Base-by-base conservation (phyloP, 1,284 basidiomycete genomes). In the Cystobasidiaceae sp. region DNA sequence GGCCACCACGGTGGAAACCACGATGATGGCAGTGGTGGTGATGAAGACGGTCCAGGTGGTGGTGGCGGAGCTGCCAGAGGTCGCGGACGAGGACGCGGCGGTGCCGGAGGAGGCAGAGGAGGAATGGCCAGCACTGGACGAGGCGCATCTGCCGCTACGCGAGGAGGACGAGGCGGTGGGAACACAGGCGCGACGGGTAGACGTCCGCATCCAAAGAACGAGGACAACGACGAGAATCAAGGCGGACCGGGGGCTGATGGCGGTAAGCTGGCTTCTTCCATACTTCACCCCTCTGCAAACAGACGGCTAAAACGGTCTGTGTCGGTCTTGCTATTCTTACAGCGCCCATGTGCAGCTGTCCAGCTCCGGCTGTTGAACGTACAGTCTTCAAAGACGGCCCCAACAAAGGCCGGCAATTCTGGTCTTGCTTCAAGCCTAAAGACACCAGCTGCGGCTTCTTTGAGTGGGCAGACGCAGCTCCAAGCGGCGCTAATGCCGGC, bases 381-480 rank as follows among this genome's bases (percentile, higher is more conserved):
- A 66, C 67, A 7, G 63, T 60, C 23, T 39, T 44, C 19, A 62
- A 58, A 44, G 51, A 60, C n/a, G 44, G 45, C 15, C 43, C 46
- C n/a, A 59, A 85, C 74, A 85, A 84, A 68, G 88, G 87, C 0
- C 81, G 82, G 46, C 79, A 78, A 39, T 90, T 86, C 75, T 87
- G 82, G 80, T 81, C 79, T 0, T 93, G 90, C 70, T 78, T 81
- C 0, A 83, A 84, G 44, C 74, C 75, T 0, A 69, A 75, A 51
- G 79, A 73, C 17, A 78, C 82, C 30, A 71, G 75, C 4, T 91
- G 88, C 74, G 79, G 80, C 4, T 90, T 89, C 78, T 93, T 90
- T 73, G 80, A 84, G 72, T 88, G 86, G 86, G 79, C 78, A 1
- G 85, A 86, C 51, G 82, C 74, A n/a, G n/a, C n/a, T 11, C 11